phyloP scores from a whole-genome alignment of 2,329 filamentous ascomycete species.

The Hortaea werneckii region DNA sequence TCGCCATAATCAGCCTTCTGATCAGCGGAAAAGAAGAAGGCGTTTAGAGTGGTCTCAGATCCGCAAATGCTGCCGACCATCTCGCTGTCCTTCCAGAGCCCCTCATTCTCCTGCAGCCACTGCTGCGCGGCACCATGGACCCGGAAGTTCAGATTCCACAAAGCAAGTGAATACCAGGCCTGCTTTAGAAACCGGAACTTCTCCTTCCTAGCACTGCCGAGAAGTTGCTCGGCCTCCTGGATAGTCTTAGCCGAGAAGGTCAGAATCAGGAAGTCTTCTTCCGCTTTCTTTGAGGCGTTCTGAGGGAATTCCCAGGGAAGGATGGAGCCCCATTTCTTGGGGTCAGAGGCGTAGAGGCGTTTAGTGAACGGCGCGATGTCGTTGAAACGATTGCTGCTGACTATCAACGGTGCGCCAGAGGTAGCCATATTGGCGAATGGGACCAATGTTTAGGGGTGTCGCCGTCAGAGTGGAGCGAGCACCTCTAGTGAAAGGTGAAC shows the following conservation, averaged over 20 bases:
- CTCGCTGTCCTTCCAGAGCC: constrained; percentile 11
- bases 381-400: constrained; percentile 17
- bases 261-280: constrained; percentile 21
- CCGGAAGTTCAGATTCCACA: constrained; percentile 20
- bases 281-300: constrained; percentile 18
- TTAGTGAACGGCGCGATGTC: constrained; percentile 23
- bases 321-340: constrained; percentile 17
- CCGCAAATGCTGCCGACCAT: constrained; percentile 13
- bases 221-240: constrained; percentile 15
- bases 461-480: too few relatives aligned
- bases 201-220: constrained; percentile 17
- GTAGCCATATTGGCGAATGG: neutral
- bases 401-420: constrained; percentile 16
- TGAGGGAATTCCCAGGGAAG: constrained; percentile 25
- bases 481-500: too few relatives aligned
- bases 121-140: constrained; percentile 15
- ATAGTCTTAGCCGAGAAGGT: constrained; percentile 11
- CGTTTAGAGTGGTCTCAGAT: constrained; percentile 9
- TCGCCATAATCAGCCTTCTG: constrained; percentile 6
- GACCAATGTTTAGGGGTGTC: neutral
- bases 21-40: constrained; percentile 15
- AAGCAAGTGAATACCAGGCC: constrained; percentile 21
- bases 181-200: constrained; percentile 27
- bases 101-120: constrained; percentile 14
- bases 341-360: constrained; percentile 15